Conservation (phyloP, 306 rosid genomes). For the Trifolium fragiferum region DNA sequence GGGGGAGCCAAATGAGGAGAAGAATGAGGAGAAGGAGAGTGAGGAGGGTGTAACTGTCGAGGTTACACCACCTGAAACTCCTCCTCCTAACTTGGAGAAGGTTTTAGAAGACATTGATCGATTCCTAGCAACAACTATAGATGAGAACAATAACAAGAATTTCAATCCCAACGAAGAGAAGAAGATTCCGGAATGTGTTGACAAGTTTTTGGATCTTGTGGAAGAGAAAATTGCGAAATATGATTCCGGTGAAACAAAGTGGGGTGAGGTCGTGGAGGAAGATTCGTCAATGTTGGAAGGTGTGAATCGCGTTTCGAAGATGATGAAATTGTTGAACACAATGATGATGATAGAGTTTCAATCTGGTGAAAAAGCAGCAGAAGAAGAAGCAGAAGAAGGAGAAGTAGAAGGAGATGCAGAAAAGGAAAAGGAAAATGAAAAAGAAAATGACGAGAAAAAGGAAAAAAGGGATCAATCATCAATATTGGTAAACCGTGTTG, state of each 20-base stretch:
- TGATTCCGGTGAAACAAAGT: conserved; percentile 42
- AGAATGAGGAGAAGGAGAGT: background rate
- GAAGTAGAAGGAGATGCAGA: background rate
- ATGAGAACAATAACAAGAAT: background rate
- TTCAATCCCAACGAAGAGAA: background rate
- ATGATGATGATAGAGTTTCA: background rate
- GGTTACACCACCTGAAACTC: conserved; percentile 31
- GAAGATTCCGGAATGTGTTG: conserved; percentile 49
- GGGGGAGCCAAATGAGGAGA: background rate
- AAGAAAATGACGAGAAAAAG: background rate
- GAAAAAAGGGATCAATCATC: background rate
- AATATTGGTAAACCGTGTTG: conserved; percentile 52
- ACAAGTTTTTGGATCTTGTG: conserved; percentile 53
- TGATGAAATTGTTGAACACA: conserved; percentile 35
- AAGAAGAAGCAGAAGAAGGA: background rate
- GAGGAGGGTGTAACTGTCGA: background rate
- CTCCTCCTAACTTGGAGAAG: conserved; percentile 42
- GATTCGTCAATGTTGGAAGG: conserved; percentile 53
- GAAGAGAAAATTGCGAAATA: conserved; percentile 50
- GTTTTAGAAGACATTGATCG: conserved; percentile 50
- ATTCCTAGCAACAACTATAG: conserved; percentile 3
- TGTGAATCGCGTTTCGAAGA: conserved; percentile 52
- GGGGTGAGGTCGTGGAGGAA: conserved; percentile 38
- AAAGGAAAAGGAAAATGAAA: background rate
- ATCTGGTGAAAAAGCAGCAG: background rate